Evolutionary conservation across 2,329 filamentous ascomycete genomes (phyloP).

Genomic region (Fusarium falciforme): DNA sequence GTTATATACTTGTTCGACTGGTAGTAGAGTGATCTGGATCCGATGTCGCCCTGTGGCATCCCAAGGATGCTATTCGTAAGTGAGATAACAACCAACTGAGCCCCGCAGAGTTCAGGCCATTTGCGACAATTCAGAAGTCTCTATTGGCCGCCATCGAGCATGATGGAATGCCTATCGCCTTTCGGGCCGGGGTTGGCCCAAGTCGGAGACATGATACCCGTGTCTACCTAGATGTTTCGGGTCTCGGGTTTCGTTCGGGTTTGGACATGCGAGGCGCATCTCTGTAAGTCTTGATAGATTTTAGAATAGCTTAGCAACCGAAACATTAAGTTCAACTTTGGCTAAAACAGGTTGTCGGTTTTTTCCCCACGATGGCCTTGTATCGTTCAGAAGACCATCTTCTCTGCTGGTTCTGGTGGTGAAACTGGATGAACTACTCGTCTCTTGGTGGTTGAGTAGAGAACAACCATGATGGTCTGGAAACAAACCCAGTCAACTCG

Average conservation of each 20-base stretch:
- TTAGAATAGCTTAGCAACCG: too few species aligned
- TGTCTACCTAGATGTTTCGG: slow-evolving; percentile 1
- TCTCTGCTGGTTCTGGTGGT: too few species aligned
- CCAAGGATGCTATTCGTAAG: slow-evolving; percentile 12
- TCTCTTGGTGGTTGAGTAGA: background rate
- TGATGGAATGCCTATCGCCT: slow-evolving; percentile 15
- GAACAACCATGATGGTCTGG: background rate
- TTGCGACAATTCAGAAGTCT: background rate
- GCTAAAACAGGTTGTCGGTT: background rate
- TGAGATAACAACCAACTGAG: background rate
- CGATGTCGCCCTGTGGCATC: background rate
- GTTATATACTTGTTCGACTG: background rate
- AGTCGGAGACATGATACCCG: background rate
- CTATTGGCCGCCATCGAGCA: background rate
- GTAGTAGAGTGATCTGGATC: background rate
- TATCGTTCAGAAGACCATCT: background rate
- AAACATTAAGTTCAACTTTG: background rate
- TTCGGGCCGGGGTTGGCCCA: slow-evolving; percentile 9
- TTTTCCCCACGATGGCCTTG: background rate
- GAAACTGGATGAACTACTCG: background rate
- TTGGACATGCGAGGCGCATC: background rate
- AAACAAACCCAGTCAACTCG: background rate
- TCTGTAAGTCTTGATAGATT: background rate
- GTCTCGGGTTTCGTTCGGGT: slow-evolving; percentile 36
- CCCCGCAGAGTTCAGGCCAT: background rate